phyloP scores from a whole-genome alignment of 768 basidiomycete species.

The Tylopilus intermedius region DNA sequence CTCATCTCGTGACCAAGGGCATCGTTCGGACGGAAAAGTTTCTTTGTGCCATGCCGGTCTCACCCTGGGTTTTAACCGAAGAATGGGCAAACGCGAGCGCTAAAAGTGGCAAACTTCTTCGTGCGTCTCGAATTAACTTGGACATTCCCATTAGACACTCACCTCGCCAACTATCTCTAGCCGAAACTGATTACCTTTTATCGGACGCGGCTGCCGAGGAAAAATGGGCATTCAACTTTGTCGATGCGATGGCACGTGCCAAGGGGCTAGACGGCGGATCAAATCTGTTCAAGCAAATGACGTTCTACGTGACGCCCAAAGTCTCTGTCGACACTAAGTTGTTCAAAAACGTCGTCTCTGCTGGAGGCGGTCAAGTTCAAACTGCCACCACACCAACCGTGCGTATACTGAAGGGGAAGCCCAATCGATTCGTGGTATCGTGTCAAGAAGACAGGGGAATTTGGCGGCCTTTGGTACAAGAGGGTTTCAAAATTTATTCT shows the following conservation, averaged over 20 bases:
- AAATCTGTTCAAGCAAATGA: slow-evolving; percentile 57
- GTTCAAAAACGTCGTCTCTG: slow-evolving; percentile 62
- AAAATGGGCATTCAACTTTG: slow-evolving; percentile 62
- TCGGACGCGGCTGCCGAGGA: slow-evolving; percentile 58
- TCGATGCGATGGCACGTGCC: slow-evolving; percentile 56
- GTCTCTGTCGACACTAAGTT: slow-evolving; percentile 55
- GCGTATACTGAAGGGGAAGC: slow-evolving; percentile 48
- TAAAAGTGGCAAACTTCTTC: slow-evolving; percentile 51
- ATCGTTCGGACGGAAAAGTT: slow-evolving; percentile 87
- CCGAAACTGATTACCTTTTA: slow-evolving; percentile 56
- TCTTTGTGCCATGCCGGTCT: slow-evolving; percentile 64
- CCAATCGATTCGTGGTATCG: slow-evolving; percentile 59
- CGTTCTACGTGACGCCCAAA: slow-evolving; percentile 71
- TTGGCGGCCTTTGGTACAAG: slow-evolving; percentile 58
- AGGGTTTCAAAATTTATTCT: slow-evolving; percentile 56
- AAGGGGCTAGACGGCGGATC: slow-evolving; percentile 38
- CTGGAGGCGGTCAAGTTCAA: slow-evolving; percentile 70
- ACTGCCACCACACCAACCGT: slow-evolving; percentile 45
- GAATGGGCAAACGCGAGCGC: slow-evolving; percentile 67
- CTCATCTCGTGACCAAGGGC: slow-evolving; percentile 67
- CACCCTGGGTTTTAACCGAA: slow-evolving; percentile 57
- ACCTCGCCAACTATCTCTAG: slow-evolving; percentile 34
- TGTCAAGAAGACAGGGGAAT: slow-evolving; percentile 57
- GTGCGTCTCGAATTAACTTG: slow-evolving; percentile 39
- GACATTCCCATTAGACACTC: neutral